These are phyloP conservation scores for Aspergillus arachidicola DNA, from an alignment of 2,329 filamentous ascomycete genomes.

Conservation along the genomic window DNA sequence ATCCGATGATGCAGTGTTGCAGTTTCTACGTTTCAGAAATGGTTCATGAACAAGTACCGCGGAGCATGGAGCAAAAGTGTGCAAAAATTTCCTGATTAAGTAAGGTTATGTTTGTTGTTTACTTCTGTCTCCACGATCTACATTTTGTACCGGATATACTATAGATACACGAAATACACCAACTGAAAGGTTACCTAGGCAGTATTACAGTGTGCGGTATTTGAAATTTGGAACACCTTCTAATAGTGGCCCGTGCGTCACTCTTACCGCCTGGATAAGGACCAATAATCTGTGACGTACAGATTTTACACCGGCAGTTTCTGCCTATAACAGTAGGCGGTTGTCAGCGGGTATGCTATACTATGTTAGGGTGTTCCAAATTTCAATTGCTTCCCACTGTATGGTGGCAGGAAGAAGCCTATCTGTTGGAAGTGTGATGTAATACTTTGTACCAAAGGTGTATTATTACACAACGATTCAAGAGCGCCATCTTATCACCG, in stretches of 20 bases:
- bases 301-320: too few species aligned
- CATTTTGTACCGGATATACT: background rate
- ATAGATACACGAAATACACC: background rate
- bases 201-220: background rate
- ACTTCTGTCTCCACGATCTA: background rate
- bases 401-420: background rate
- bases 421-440: background rate
- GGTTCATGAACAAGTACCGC: background rate
- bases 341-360: too few species aligned
- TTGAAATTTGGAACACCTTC: too few species aligned
- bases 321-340: too few species aligned
- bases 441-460: background rate
- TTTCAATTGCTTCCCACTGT: too few species aligned
- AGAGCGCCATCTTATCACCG: constrained; percentile 12
- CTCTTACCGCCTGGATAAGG: too few species aligned
- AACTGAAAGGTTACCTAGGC: background rate
- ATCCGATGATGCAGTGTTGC: constrained; percentile 4
- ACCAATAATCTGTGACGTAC: too few species aligned
- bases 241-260: too few species aligned
- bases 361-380: too few species aligned
- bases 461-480: background rate
- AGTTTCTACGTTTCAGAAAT: background rate
- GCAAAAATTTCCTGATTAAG: background rate
- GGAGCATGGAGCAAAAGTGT: background rate
- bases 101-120: constrained; percentile 3